Evolutionary conservation across 148 eudicot genomes (phyloP).

Genomic region (Silene conica): DNA sequence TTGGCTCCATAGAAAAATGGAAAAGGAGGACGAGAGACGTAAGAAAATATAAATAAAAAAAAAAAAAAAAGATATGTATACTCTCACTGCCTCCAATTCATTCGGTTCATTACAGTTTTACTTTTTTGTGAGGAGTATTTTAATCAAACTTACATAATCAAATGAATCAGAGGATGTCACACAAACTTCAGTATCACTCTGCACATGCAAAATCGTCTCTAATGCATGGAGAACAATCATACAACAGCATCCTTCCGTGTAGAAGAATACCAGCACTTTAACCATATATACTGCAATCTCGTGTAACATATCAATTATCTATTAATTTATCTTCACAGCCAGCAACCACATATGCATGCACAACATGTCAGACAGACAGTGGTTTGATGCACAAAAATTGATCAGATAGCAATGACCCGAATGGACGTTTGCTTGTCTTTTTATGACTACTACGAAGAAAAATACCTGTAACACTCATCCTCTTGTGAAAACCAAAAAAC

Average conservation of each 20-base stretch:
- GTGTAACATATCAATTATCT: not conserved
- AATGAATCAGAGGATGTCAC: too few species aligned
- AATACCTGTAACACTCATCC: conserved; percentile 99
- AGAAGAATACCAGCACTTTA: not conserved
- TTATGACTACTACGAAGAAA: not conserved
- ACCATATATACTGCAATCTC: not conserved
- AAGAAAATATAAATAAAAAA: not conserved
- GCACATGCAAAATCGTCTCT: not conserved
- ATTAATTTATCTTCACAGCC: not conserved
- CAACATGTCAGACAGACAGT: not conserved
- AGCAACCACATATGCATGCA: conserved; percentile 3
- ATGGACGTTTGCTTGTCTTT: not conserved
- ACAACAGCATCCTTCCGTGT: not conserved
- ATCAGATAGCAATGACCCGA: not conserved
- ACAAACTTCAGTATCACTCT: not conserved
- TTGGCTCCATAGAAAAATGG: too few species aligned
- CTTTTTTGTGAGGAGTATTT: too few species aligned
- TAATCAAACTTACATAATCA: too few species aligned
- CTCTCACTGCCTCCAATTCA: too few species aligned
- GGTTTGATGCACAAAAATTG: not conserved
- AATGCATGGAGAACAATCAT: not conserved
- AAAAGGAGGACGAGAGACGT: too few species aligned
- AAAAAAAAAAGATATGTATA: not conserved
- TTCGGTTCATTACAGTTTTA: too few species aligned
- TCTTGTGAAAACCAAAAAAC: conserved; percentile 88